Evolutionary conservation across 1,139 yeast species (phyloP), one percentile per base, ranked within the genome.

Genomic region (Pneumocystis jirovecii): DNA sequence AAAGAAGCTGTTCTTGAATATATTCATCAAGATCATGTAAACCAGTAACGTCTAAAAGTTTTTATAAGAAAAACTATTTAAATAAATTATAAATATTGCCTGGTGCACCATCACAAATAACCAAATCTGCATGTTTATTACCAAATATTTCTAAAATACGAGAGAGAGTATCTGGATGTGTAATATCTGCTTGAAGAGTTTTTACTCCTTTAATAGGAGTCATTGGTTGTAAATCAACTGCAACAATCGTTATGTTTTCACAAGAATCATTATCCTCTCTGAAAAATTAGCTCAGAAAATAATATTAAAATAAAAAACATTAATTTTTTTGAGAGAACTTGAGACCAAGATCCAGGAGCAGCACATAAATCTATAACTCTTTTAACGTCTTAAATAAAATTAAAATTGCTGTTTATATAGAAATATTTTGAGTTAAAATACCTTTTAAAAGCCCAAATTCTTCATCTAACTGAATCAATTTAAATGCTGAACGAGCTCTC

Each of bases 331-430:
- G 95, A 84, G n/a, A 93, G 80, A 0, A 93, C 98, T 74, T 93
- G 98, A 1, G 96, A 88, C 98, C 98, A 93, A 3, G 97, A 89
- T 1, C 98, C 98, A 0, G 98, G 98, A 3, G 98, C 98, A 25
- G 98, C 98, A 80, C 98, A 93, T 60, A 93, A 80, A 76, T 93
- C 98, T 10, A 93, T 98, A 6, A 93, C 98, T 70, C 96, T 79
- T 61, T 80, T 80, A 56, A 89, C 83, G 45, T 84, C 87, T 65
- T 50, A 25, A 40, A 40, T 40, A 40, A 50, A 25, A 25, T 50
- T 50, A 50, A 25, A 25, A 19, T 25, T 50, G 4, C 5, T 50
- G 21, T 50, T 44, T 37, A 8, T 15, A 40, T 15, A 17, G 40
- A 10, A 37, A 10, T 37, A 10, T 37, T 50, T 50, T 25, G 10